Evolutionary conservation across 176 grass and related monocot genomes (phyloP).

Genomic region (Musa beccarii): DNA sequence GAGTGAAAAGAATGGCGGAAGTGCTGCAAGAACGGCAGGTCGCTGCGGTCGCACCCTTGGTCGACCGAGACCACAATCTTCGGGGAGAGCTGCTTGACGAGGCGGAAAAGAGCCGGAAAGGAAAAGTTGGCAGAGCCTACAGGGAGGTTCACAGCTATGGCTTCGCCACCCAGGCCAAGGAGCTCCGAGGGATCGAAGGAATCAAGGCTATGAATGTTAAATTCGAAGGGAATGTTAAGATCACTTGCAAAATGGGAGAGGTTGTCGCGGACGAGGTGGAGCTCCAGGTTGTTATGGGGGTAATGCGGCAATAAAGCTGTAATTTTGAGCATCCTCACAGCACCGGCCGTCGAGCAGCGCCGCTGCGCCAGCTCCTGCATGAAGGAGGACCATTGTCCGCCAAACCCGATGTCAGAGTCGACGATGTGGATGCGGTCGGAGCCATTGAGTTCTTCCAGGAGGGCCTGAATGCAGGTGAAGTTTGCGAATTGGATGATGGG

Average conservation of each 20-base stretch:
- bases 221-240: conserved; percentile 15
- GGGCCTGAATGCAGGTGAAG: conserved; percentile 15
- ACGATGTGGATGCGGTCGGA: conserved; percentile 9
- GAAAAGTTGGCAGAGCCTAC: neutral
- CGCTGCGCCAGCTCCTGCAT: conserved; percentile 14
- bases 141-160: conserved; percentile 8
- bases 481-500: conserved; percentile 16
- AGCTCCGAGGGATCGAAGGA: neutral
- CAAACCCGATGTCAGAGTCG: conserved; percentile 19
- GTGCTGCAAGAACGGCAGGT: conserved; percentile 3
- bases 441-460: conserved; percentile 9
- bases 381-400: conserved; percentile 12
- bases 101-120: neutral
- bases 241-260: neutral
- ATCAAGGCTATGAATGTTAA: neutral
- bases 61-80: conserved; percentile 11
- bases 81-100: conserved; percentile 12
- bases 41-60: conserved; percentile 3
- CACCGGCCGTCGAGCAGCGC: neutral
- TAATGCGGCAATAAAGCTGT: neutral
- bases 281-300: neutral
- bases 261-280: conserved; percentile 9
- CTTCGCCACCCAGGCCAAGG: neutral
- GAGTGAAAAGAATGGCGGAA: conserved; percentile 1
- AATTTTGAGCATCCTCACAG: neutral